Evolutionary conservation across 331 rosid species (phyloP).

Genomic region (Acacia pycnantha): DNA sequence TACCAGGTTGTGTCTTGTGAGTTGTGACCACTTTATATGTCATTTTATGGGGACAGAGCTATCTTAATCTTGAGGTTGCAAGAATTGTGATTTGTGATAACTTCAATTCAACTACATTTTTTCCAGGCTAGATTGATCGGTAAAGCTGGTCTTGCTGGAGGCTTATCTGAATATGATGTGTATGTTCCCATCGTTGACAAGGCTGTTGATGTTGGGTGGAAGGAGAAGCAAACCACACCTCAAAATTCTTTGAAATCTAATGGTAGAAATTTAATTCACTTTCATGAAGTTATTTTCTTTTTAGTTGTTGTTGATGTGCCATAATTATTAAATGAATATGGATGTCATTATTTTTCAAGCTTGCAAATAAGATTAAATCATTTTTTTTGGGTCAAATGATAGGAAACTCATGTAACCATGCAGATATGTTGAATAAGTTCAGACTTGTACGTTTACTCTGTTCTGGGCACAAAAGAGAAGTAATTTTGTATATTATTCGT

Average conservation of each 20-base stretch:
- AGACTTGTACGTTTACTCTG: constrained; percentile 9
- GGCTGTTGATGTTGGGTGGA: constrained; percentile 68
- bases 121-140: constrained; percentile 66
- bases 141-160: constrained; percentile 33
- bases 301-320: constrained; percentile 23
- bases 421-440: constrained; percentile 10
- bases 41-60: not conserved
- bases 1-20: not conserved
- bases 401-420: constrained; percentile 2
- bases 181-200: constrained; percentile 86
- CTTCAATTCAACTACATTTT: constrained; percentile 25
- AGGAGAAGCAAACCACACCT: constrained; percentile 39
- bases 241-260: constrained; percentile 36
- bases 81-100: not conserved
- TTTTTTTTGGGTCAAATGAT: not conserved
- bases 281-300: not conserved
- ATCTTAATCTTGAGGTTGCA: constrained; percentile 20
- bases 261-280: constrained; percentile 48
- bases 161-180: constrained; percentile 64
- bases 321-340: constrained; percentile 11
- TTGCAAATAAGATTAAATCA: not conserved
- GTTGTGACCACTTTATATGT: not conserved
- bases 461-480: constrained; percentile 10
- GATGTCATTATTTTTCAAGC: not conserved
- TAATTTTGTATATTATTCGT: constrained; percentile 21